Evolutionary conservation across 2,329 filamentous ascomycete species (phyloP), one percentile per base, ranked within the genome.

Genomic region (Phoma herbarum): DNA sequence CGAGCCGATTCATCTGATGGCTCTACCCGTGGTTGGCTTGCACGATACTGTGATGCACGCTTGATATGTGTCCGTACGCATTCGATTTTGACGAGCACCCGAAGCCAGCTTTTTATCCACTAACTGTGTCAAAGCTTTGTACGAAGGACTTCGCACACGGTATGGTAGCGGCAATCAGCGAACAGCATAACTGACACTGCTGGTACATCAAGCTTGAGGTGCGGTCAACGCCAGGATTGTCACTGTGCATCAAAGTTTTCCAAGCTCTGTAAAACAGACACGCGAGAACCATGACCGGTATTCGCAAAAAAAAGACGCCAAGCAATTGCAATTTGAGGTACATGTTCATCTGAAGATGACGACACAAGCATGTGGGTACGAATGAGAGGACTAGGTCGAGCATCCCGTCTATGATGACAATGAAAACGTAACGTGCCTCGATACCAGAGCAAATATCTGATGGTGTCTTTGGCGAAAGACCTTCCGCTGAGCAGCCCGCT

Each of bases 131-230:
- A 33, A 71, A 69, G 22, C 64, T 66, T 16, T 61, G 59, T 10
- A 74, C 59, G 56, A 73, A 74, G 6, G 65, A 62, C 42, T 69
- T 72, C 2, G 73, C 51, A 50, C 67, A 71, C 4, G 71, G 71
- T 8, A 73, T 62, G 16, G 71, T 73, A 4, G 57, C 70, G 2
- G 69, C 64, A 5, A 74, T 68, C 25, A 74, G 49, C 2, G 69
- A 68, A 33, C 59, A 60, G 22, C 65, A 69, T 1, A 74, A 58
- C 41, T 71, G 41, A 22, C 25, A 52, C 55, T 71, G 69, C 25
- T 72, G 69, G 22, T 46, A 67, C 8, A 70, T 31, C 9, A 74
- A 57, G 1, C 63, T 57, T 1, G 56, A 29, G n/a, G 65, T 60
- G 11, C 66, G 64, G 8, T 49, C 52, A 18, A 65, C 49, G 14